Conservation (phyloP, 2,329 filamentous ascomycete genomes). For the Aquanectria penicillioides region DNA sequence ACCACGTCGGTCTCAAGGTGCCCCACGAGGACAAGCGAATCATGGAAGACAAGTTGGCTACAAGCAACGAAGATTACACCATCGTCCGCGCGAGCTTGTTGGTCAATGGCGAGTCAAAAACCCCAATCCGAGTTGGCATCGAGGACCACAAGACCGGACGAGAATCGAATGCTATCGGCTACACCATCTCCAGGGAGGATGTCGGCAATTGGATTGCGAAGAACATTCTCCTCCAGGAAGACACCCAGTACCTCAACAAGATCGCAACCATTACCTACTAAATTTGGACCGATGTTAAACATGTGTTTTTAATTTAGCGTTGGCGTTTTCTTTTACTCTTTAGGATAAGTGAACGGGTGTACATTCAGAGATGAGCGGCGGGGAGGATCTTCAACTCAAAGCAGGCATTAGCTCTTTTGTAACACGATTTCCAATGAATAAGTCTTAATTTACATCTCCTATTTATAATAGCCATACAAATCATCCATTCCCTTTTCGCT, state of each 20-base stretch:
- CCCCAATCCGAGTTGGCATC: slow-evolving; percentile 49
- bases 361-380: too few species aligned
- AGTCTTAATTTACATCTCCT: too few species aligned
- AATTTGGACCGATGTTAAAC: not conserved
- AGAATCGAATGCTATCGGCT: slow-evolving; percentile 54
- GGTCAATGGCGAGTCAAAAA: slow-evolving; percentile 40
- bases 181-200: slow-evolving; percentile 58
- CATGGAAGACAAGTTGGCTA: slow-evolving; percentile 52
- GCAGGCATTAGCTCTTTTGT: too few species aligned
- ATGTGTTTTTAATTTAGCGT: too few species aligned
- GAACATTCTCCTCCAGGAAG: slow-evolving; percentile 45
- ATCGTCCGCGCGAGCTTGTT: slow-evolving; percentile 52
- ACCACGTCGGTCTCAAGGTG: slow-evolving; percentile 50
- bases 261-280: slow-evolving; percentile 50
- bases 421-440: too few species aligned
- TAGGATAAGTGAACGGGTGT: too few species aligned
- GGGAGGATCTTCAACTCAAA: too few species aligned
- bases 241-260: slow-evolving; percentile 46
- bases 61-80: slow-evolving; percentile 47
- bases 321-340: too few species aligned
- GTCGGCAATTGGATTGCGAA: slow-evolving; percentile 59
- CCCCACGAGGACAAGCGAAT: slow-evolving; percentile 60
- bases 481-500: too few species aligned
- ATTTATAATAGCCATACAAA: too few species aligned
- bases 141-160: slow-evolving; percentile 48